Evolutionary conservation across 2,329 filamentous ascomycete species (phyloP).

Genomic region (Scedosporium dehoogii): DNA sequence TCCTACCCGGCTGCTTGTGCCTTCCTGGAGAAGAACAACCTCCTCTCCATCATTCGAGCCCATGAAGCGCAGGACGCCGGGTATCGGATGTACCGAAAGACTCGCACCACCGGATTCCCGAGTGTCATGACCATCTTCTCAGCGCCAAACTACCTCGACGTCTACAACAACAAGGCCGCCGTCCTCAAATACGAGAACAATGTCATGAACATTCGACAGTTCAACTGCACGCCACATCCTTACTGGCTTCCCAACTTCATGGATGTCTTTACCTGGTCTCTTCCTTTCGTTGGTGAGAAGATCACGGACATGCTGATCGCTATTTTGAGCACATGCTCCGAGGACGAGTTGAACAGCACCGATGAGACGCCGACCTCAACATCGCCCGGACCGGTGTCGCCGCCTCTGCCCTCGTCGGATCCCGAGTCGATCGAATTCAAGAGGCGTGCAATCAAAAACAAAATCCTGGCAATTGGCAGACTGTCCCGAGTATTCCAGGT

Average conservation of each 20-base stretch:
- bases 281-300: constrained; percentile 98
- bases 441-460: constrained; percentile 97
- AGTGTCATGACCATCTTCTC: constrained; percentile 99
- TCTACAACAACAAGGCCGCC: constrained; percentile 99
- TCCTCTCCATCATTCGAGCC: constrained; percentile 91
- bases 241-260: constrained; percentile 99
- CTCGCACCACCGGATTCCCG: constrained; percentile 91
- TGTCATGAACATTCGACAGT: constrained; percentile 99
- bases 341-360: constrained; percentile 81
- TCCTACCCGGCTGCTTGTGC: constrained; percentile 95
- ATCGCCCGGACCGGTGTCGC: constrained; percentile 63
- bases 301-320: constrained; percentile 99
- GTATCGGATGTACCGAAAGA: constrained; percentile 99
- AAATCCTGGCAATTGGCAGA: constrained; percentile 94
- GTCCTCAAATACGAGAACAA: constrained; percentile 99
- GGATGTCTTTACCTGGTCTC: constrained; percentile 99
- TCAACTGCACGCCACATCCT: constrained; percentile 98
- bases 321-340: constrained; percentile 97
- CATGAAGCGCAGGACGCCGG: constrained; percentile 98
- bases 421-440: constrained; percentile 88
- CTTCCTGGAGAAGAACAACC: constrained; percentile 97
- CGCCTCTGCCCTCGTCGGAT: constrained; percentile 54
- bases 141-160: constrained; percentile 94
- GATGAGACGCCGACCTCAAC: constrained; percentile 68
- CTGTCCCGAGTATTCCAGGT: constrained; percentile 98